Evolutionary conservation across 306 rosid genomes (phyloP).

Genomic region (Prosopis cineraria): DNA sequence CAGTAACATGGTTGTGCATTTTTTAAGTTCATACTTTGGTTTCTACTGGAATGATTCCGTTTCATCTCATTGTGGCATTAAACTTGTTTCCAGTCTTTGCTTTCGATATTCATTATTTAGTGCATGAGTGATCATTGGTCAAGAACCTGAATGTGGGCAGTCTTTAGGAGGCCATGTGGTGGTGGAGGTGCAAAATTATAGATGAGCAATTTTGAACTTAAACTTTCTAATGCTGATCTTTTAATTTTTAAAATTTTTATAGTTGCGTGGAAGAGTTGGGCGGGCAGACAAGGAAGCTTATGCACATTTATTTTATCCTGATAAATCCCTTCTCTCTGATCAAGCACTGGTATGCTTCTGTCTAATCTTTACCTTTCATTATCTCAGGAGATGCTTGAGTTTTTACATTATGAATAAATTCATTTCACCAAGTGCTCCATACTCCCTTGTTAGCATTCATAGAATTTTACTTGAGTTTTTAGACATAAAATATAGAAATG

Average conservation of each 20-base stretch:
- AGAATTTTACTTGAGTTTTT: neutral
- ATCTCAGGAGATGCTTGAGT: constrained; percentile 17
- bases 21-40: neutral
- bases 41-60: constrained; percentile 26
- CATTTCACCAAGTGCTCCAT: neutral
- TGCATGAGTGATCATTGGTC: neutral
- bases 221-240: neutral
- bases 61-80: neutral
- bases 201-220: neutral
- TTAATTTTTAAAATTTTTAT: constrained; percentile 37
- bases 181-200: neutral
- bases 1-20: neutral
- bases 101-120: neutral
- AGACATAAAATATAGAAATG: constrained; percentile 26
- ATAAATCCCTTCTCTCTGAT: constrained; percentile 73
- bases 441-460: constrained; percentile 14
- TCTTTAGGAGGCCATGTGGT: neutral
- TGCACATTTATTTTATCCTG: constrained; percentile 87
- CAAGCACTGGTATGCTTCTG: constrained; percentile 71
- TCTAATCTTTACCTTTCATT: constrained; percentile 30
- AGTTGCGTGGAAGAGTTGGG: constrained; percentile 99
- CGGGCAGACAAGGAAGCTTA: constrained; percentile 97
- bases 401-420: constrained; percentile 8
- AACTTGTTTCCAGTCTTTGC: neutral
- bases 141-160: constrained; percentile 12